Percentiles rank a stretch among this genome's conserved stretches.
Evolutionary conservation across 2,329 filamentous ascomycete genomes (phyloP).

Genomic region (Pseudogymnoascus sp.): DNA sequence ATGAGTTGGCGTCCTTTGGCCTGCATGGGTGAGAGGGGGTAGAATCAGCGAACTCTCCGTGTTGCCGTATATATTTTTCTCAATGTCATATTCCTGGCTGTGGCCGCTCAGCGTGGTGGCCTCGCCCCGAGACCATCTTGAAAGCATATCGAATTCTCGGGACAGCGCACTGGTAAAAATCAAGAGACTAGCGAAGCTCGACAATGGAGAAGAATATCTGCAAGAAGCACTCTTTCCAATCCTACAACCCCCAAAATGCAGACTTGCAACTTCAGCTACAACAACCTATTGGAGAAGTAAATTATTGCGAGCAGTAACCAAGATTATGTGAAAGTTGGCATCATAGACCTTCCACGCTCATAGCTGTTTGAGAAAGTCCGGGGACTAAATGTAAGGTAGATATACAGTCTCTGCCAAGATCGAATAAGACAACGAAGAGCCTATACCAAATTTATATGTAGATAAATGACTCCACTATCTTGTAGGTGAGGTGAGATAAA

Average conservation of each 20-base stretch:
- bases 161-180: not conserved
- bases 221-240: constrained; percentile 12
- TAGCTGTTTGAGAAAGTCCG: constrained; percentile 12
- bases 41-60: constrained; percentile 20
- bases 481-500: constrained; percentile 16
- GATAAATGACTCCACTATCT: constrained; percentile 10
- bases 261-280: constrained; percentile 18
- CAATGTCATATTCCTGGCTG: constrained; percentile 25
- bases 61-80: constrained; percentile 30
- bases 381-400: constrained; percentile 13
- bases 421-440: constrained; percentile 16
- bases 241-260: constrained; percentile 15
- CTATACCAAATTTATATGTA: constrained; percentile 22
- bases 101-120: constrained; percentile 10
- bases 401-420: constrained; percentile 20
- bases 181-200: not conserved
- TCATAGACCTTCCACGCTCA: constrained; percentile 13
- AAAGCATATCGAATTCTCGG: constrained; percentile 17
- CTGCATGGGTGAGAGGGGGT: constrained; percentile 19
- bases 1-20: constrained; percentile 19
- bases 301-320: constrained; percentile 14
- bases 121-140: constrained; percentile 18
- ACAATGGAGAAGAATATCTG: not conserved
- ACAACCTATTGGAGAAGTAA: constrained; percentile 16
- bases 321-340: constrained; percentile 16